phyloP scores from a whole-genome alignment of 73 alveolate species.

The Breviolum minutum region DNA sequence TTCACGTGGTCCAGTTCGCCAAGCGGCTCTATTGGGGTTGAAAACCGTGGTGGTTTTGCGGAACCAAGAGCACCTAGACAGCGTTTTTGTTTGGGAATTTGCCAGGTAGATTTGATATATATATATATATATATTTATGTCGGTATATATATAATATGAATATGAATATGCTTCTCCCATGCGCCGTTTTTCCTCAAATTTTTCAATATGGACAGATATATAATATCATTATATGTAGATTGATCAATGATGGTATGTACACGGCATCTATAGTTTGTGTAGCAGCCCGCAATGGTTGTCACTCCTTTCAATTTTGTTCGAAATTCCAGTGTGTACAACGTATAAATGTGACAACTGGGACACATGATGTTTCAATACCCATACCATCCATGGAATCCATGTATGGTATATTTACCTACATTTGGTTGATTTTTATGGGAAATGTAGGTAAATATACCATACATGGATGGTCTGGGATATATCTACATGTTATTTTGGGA shows the following conservation, averaged over 20 bases:
- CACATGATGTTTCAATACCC: background rate
- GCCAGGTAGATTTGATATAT: background rate
- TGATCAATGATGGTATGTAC: no score
- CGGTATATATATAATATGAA: background rate
- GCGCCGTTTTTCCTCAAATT: background rate
- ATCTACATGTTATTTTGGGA: background rate
- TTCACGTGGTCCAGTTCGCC: constrained; percentile 84
- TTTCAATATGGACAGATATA: no score
- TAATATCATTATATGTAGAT: no score
- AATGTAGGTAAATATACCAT: no score
- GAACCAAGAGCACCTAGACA: constrained; percentile 23
- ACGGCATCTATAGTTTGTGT: no score
- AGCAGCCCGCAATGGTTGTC: no score
- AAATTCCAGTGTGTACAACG: no score
- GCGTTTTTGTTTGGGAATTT: background rate
- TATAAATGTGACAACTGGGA: background rate
- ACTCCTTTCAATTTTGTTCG: no score
- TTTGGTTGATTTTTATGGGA: background rate
- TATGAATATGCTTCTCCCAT: background rate
- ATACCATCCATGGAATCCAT: no score
- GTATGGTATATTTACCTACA: background rate
- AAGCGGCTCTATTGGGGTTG: constrained; percentile 45
- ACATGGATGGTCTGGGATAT: no score
- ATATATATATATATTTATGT: background rate
- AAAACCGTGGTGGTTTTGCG: constrained; percentile 71